Base-by-base conservation (phyloP, 2,329 filamentous ascomycete genomes). In the Saccharata proteae region DNA sequence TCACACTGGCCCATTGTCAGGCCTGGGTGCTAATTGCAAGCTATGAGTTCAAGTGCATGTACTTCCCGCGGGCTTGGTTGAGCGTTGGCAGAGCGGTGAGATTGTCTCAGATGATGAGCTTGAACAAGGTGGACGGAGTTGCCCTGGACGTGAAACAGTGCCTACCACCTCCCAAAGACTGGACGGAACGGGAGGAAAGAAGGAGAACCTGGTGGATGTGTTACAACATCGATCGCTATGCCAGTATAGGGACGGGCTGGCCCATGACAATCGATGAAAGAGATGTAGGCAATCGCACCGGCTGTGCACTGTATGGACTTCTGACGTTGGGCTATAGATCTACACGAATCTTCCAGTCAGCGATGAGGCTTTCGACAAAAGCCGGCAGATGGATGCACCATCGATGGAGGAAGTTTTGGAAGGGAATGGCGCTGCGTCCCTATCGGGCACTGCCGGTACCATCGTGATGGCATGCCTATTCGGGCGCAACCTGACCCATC, bases 11-110 rank as follows among this genome's bases (percentile, higher is more conserved):
- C 11, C 83, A 93, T 54, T 81, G 79, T 30, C 90, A 98, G 53
- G 74, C 82, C 1, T 92, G 92, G 68, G 65, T 76, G 16, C 62
- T 96, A 13, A 66, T 92, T 28, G 73, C 77, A 5, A 75, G 71
- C 1, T 94, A 93, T 46, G 90, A 98, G 54, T 96, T 94, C 64
- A 93, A 88, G 59, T 80, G 82, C 69, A 93, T 96, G 82, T 92
- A 85, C 54, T 96, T 96, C 45, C 88, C 90, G 1, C 68, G 90
- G 42, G 90, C 90, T 1, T 96, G 90, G 90, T 74, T 93, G 61
- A 94, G 82, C 43, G 79, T 82, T 3, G 90, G 88, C 14, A 69
- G 81, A 38, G 80, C 80, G 4, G 73, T 79, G n/a, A 72, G 88
- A 30, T 58, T 96, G 32, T 73, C 74, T 30, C 79, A 93, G 47